Base-by-base conservation (phyloP, 495 filamentous ascomycete genomes). In the Annulohypoxylon moriforme region DNA sequence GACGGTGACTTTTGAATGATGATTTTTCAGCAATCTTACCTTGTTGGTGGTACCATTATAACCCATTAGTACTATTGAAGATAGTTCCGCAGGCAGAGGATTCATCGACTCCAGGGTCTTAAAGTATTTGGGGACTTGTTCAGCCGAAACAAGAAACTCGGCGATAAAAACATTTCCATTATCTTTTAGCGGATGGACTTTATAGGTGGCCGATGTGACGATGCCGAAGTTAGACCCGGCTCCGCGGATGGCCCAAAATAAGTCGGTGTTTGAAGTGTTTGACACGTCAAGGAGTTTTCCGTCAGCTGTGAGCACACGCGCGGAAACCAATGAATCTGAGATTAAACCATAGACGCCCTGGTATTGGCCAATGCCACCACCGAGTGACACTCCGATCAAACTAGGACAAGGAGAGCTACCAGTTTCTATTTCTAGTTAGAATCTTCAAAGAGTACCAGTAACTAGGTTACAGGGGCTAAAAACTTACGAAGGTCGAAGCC, bases 161-260 rank as follows among this genome's bases (percentile, higher is more conserved):
- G 20, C 47, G 20, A 5, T 1, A 11, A 9, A 25, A 11, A 50
- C 18, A 16, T 71, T 16, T 1, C 78, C 76, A n/a, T 61, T 27
- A 47, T 80, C 78, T 6, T 18, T 14, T 27, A 56, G 16, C 7
- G 13, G 14, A 0, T 81, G 68, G 1, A 78, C 59, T 38, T 76
- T 68, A 66, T 79, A 82, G 0, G 75, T 82, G 2, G 79, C 78
- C 20, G 66, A 69, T 1, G 78, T 83, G 6, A 81, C 75, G 33
- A 83, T 68, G 16, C 80, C 81, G 36, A 81, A 76, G 40, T 76
- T 77, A 6, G 74, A 74, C 0, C 81, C 81, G 0, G 81, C 76
- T 2, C 80, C 80, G 2, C 77, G 72, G 25, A 83, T 70, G 3
- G 74, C 81, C 80, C 79, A 83, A 73, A 81, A 81, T 20, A 81